A percentile compares a stretch with the other conserved stretches of the same genome.
Evolutionary conservation across 371 early-diverging fungal genomes (phyloP).

Genomic region (Batrachochytrium dendrobatidis): DNA sequence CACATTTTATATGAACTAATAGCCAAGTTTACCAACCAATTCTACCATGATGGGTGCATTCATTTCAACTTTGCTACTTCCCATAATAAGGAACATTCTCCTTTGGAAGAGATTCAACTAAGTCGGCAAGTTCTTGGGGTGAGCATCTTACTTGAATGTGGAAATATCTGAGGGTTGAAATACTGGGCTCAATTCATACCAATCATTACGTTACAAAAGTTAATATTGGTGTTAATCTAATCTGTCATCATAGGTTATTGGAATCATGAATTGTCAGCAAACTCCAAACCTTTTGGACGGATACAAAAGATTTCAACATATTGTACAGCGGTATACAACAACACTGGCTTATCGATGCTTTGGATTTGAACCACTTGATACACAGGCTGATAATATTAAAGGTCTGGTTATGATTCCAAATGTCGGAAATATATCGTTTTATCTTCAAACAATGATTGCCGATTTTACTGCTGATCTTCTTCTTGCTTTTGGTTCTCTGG

Average conservation of each 20-base stretch:
- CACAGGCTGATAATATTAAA: constrained; percentile 64
- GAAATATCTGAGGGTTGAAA: too few relatives aligned
- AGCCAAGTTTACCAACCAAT: constrained; percentile 49
- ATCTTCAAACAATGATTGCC: constrained; percentile 69
- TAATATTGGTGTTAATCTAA: neutral
- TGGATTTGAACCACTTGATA: constrained; percentile 74
- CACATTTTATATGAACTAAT: neutral
- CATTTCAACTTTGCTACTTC: constrained; percentile 69
- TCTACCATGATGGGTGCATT: constrained; percentile 66
- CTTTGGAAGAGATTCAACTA: constrained; percentile 73
- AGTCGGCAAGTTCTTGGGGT: constrained; percentile 71
- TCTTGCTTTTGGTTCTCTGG: constrained; percentile 48
- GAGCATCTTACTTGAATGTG: constrained; percentile 16
- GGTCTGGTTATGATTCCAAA: constrained; percentile 72
- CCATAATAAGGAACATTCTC: constrained; percentile 55
- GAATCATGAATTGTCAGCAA: constrained; percentile 75
- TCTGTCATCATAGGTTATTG: constrained; percentile 52
- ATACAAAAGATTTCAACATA: constrained; percentile 52
- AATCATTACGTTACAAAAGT: neutral
- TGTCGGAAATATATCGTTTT: constrained; percentile 69
- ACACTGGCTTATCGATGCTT: constrained; percentile 67
- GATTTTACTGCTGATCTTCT: constrained; percentile 51
- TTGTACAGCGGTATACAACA: constrained; percentile 62
- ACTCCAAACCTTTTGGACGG: constrained; percentile 56
- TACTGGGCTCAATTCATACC: neutral